phyloP scores from a whole-genome alignment of 179 eudicot genomes.

The Sideroxylon spinosum region DNA sequence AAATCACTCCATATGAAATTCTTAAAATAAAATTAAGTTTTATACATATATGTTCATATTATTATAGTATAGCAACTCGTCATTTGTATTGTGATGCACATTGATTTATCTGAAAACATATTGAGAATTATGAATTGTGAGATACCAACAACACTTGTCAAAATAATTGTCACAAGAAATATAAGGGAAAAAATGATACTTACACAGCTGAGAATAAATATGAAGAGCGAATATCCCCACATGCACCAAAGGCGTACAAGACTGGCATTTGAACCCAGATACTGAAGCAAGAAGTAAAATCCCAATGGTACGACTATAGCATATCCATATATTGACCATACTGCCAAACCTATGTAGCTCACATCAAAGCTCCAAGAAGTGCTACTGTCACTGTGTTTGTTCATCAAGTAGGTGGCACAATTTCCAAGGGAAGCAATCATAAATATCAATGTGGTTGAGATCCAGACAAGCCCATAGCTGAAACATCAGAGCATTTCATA shows the following conservation, averaged over 20 bases:
- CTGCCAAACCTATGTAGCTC: slow-evolving; percentile 68
- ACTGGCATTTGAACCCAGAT: slow-evolving; percentile 73
- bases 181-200: slow-evolving; percentile 24
- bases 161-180: too few relatives aligned
- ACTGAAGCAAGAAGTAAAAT: slow-evolving; percentile 84
- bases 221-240: slow-evolving; percentile 97
- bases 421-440: slow-evolving; percentile 78
- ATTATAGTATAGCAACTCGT: too few relatives aligned
- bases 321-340: slow-evolving; percentile 67
- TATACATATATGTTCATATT: too few relatives aligned
- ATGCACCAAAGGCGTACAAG: slow-evolving; percentile 94
- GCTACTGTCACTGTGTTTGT: slow-evolving; percentile 38
- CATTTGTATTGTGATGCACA: too few relatives aligned
- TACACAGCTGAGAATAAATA: slow-evolving; percentile 66
- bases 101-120: too few relatives aligned
- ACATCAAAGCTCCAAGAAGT: slow-evolving; percentile 80
- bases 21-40: too few relatives aligned
- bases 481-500: slow-evolving; percentile 15
- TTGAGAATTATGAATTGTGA: too few relatives aligned
- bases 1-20: too few relatives aligned
- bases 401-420: slow-evolving; percentile 68
- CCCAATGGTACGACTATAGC: slow-evolving; percentile 74
- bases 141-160: too few relatives aligned
- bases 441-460: slow-evolving; percentile 81
- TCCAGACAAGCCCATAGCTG: slow-evolving; percentile 94